Conservation (phyloP, 2,329 filamentous ascomycete genomes). For the Penicillium thymicola region DNA sequence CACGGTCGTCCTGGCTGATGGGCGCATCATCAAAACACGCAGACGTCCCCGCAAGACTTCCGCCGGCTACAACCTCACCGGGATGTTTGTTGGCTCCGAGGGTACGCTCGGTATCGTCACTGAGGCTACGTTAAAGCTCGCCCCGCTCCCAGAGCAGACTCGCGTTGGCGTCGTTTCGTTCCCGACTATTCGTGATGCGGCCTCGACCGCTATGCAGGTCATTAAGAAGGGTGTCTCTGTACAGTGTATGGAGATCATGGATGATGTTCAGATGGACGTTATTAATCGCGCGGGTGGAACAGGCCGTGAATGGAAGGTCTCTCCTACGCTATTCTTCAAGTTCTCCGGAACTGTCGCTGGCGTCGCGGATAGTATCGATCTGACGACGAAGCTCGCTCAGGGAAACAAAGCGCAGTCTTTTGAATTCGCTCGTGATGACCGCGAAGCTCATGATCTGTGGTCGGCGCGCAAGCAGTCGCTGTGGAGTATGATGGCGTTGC, state of each 20-base stretch:
- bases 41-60: constrained; percentile 65
- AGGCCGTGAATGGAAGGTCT: constrained; percentile 44
- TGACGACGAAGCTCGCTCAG: constrained; percentile 66
- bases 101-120: constrained; percentile 70
- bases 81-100: constrained; percentile 67
- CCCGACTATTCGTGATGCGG: constrained; percentile 58
- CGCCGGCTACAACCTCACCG: constrained; percentile 69
- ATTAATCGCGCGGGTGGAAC: constrained; percentile 65
- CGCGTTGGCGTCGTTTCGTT: constrained; percentile 65
- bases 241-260: constrained; percentile 63
- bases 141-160: constrained; percentile 60
- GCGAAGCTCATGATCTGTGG: constrained; percentile 57
- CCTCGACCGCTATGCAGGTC: constrained; percentile 61
- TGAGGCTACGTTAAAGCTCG: constrained; percentile 66
- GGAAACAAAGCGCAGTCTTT: constrained; percentile 55
- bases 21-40: constrained; percentile 59
- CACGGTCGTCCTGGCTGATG: constrained; percentile 68
- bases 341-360: constrained; percentile 73
- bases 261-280: constrained; percentile 62
- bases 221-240: constrained; percentile 64
- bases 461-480: constrained; percentile 59
- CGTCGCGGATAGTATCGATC: constrained; percentile 72
- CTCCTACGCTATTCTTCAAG: constrained; percentile 46
- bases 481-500: constrained; percentile 59
- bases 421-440: constrained; percentile 53